Conservation (phyloP, 495 filamentous ascomycete species). For the Neurospora sp. region DNA sequence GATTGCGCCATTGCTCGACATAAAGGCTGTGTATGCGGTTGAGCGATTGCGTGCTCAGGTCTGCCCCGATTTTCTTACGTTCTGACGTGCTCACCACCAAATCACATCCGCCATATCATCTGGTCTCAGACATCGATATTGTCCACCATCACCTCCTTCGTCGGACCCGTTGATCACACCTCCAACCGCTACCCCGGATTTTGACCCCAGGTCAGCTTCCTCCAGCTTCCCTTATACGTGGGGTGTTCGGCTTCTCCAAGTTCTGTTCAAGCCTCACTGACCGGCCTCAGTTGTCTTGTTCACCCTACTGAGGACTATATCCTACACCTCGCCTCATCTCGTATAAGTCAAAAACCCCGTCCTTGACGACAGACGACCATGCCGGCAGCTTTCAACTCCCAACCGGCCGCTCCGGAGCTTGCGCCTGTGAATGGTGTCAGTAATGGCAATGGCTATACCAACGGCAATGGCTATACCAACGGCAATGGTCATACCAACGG, state of each 20-base stretch:
- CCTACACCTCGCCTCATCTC: neutral
- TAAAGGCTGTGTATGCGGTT: neutral
- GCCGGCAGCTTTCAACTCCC: slow-evolving; percentile 47
- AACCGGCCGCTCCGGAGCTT: slow-evolving; percentile 28
- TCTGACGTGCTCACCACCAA: neutral
- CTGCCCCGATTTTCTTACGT: neutral
- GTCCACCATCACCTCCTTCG: neutral
- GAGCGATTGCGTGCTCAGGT: neutral
- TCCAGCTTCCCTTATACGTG: neutral
- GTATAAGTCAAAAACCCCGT: neutral
- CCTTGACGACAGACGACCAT: slow-evolving; percentile 17
- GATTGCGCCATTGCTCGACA: neutral
- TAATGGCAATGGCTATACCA: neutral
- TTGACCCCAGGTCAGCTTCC: neutral
- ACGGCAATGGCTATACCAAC: neutral
- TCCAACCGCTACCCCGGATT: neutral
- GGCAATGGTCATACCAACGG: neutral
- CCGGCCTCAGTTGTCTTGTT: neutral
- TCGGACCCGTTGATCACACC: neutral
- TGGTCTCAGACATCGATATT: neutral
- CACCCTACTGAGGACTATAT: neutral
- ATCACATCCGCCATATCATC: neutral
- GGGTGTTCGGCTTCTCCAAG: neutral
- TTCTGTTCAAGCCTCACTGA: neutral
- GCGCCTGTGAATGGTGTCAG: slow-evolving; percentile 5